Conservation (phyloP, 805 yeast species). For the Yarrowia osloensis region DNA sequence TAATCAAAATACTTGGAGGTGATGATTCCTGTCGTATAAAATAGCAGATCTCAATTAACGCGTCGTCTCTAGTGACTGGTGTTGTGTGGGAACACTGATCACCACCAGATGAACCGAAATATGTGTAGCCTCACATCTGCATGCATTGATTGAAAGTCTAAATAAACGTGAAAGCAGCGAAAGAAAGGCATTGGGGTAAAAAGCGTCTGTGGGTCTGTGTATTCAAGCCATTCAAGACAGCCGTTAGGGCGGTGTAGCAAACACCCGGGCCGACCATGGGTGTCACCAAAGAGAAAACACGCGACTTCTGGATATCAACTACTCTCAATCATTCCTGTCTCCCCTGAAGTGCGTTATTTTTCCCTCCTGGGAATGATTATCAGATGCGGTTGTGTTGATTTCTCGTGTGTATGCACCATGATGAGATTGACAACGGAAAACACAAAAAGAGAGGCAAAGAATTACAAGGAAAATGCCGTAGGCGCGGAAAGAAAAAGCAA, state of each 20-base stretch:
- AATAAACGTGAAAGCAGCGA: slow-evolving; percentile 10
- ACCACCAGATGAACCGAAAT: not conserved
- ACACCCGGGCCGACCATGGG: too few relatives aligned
- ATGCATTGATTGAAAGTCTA: slow-evolving; percentile 5
- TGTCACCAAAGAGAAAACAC: too few relatives aligned
- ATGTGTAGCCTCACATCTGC: slow-evolving; percentile 12
- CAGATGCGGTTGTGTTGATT: slow-evolving; percentile 12
- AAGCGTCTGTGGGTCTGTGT: not conserved
- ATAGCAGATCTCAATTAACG: not conserved
- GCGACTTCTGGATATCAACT: too few relatives aligned
- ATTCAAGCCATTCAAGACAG: not conserved
- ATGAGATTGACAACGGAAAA: slow-evolving; percentile 23
- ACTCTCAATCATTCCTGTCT: not conserved
- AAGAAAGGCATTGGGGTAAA: slow-evolving; percentile 14
- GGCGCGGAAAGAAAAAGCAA: not conserved
- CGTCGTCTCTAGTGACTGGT: not conserved
- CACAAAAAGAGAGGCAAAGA: not conserved
- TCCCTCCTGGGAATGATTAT: not conserved
- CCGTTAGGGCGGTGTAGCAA: too few relatives aligned
- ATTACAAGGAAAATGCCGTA: not conserved
- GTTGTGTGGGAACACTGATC: not conserved
- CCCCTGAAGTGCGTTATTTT: not conserved
- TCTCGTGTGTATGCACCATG: not conserved
- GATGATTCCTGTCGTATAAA: not conserved
- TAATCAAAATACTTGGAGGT: not conserved